Evolutionary conservation across 2,329 filamentous ascomycete genomes (phyloP).

Genomic region (Thelonectria blattea): DNA sequence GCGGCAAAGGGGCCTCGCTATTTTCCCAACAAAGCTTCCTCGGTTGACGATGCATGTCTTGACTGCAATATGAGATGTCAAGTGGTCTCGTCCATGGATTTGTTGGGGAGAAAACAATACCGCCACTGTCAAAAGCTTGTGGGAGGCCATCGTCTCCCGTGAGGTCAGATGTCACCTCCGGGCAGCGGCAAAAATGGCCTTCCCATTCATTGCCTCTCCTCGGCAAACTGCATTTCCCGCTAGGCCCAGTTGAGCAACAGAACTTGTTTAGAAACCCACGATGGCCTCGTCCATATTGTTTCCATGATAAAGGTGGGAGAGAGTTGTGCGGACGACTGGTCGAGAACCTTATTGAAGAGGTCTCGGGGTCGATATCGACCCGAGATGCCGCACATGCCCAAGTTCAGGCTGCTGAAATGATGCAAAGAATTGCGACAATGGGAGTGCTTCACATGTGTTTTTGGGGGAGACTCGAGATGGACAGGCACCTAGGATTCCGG

Average conservation of each 20-base stretch:
- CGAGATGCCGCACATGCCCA: not conserved
- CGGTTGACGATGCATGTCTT: slow-evolving; percentile 10
- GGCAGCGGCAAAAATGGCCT: slow-evolving; percentile 3
- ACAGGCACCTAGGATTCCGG: not conserved
- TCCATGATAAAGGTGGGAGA: not conserved
- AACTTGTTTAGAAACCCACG: slow-evolving; percentile 1
- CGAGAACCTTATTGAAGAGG: slow-evolving; percentile 7
- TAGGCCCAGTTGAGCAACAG: slow-evolving; percentile 6
- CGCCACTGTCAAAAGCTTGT: slow-evolving; percentile 2
- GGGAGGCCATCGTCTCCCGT: slow-evolving; percentile 1
- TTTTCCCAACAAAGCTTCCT: slow-evolving; percentile 1
- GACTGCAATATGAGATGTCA: not conserved
- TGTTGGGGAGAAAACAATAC: slow-evolving; percentile 15
- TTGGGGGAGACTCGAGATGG: not conserved
- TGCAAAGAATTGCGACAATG: not conserved
- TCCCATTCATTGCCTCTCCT: slow-evolving; percentile 6
- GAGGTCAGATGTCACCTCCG: slow-evolving; percentile 16
- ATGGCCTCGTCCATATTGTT: not conserved
- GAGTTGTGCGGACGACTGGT: slow-evolving; percentile 3
- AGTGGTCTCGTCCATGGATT: not conserved
- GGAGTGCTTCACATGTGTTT: slow-evolving; percentile 10
- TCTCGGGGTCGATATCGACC: not conserved
- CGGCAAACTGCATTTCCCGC: not conserved
- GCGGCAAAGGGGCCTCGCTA: not conserved
- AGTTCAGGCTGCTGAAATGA: not conserved